Percentiles rank a stretch among this genome's conserved stretches.
Conservation (phyloP, 129 eudicot genomes). For the Tagetes patula region DNA sequence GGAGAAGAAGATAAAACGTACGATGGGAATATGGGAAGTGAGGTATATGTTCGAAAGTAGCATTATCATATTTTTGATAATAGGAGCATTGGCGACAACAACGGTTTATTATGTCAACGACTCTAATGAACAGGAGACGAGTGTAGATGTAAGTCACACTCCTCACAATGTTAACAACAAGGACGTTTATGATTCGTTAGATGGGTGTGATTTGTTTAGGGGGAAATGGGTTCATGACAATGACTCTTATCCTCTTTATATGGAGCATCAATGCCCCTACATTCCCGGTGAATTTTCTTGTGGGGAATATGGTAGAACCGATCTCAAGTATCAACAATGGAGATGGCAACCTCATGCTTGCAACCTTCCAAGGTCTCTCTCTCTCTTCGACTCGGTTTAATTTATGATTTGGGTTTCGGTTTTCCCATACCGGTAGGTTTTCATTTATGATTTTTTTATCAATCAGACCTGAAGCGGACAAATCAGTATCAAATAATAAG, state of each 20-base stretch:
- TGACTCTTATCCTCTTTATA: conserved; percentile 51
- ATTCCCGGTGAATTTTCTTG: conserved; percentile 64
- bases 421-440: too few species aligned
- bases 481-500: too few species aligned
- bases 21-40: conserved; percentile 30
- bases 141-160: neutral
- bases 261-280: conserved; percentile 48
- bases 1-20: conserved; percentile 29
- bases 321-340: conserved; percentile 56
- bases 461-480: too few species aligned
- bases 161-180: neutral
- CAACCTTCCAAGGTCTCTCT: conserved; percentile 54
- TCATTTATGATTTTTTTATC: too few species aligned
- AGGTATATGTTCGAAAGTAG: conserved; percentile 34
- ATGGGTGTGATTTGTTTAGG: conserved; percentile 55
- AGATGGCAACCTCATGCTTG: conserved; percentile 70
- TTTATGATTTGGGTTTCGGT: too few species aligned
- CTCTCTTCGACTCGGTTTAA: neutral
- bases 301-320: conserved; percentile 47
- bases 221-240: conserved; percentile 69
- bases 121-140: conserved; percentile 13
- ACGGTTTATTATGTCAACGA: conserved; percentile 26
- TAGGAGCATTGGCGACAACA: conserved; percentile 28
- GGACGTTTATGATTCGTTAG: conserved; percentile 9
- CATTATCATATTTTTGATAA: conserved; percentile 28